Base-by-base conservation (phyloP, 192 early-diverging fungal genomes). In the Dispira parvispora region DNA sequence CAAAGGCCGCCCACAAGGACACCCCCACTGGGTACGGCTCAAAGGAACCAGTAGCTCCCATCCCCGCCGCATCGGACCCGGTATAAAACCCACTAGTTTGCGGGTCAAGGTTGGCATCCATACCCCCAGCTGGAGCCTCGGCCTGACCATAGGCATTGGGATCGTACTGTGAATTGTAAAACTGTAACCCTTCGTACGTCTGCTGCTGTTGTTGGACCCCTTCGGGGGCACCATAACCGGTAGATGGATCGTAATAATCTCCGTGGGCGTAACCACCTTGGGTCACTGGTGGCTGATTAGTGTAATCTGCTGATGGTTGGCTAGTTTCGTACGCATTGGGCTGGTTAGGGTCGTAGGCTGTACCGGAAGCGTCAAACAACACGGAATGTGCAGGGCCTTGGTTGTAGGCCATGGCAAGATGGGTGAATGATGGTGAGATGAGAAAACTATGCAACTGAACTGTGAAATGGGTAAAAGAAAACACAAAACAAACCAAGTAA, bases 1-100 rank as follows among this genome's bases (percentile, higher is more conserved):
- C 84, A 78, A 99, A 97, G 11, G 96, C 96, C 2, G 76, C 76
- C 67, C 71, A 60, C 65, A 69, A 74, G 14, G 71, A 73, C 18
- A 71, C 69, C 68, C 70, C 71, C 6, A 78, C 76, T 43, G 73
- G 72, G 1, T 68, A 73, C 69, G 43, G 61, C 11, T 62, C 55
- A n/a, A 57, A 57, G 8, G 10, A 18, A 8, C 46, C 46, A 13
- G 12, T 18, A 13, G 12, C 46, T 46, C 46, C 46, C 18, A 46
- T 46, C 18, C 46, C 46, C 11, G 46, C 46, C 8, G 12, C 52
- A 25, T 9, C 52, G 11, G 21, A 10, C 11, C 52, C 52, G 11
- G 52, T 16, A 25, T 25, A 16, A 54, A 11, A 11, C 11, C 11
- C 21, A 10, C 52, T 25, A 9, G 10, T 9, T 11, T 9, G 9